Base-by-base conservation (phyloP, 768 basidiomycete species). In the Phaeotremella skinneri region DNA sequence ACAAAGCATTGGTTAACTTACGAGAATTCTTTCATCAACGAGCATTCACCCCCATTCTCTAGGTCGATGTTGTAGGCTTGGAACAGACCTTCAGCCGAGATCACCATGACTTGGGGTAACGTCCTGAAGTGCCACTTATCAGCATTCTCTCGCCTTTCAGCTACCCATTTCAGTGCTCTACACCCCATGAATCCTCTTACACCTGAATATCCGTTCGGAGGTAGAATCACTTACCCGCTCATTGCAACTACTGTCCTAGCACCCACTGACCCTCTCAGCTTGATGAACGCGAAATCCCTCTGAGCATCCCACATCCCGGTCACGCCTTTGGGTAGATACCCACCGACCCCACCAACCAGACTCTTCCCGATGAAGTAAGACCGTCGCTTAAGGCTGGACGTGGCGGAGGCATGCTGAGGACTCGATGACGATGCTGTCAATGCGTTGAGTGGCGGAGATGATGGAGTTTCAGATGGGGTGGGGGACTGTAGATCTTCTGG, bases 301-400 rank as follows among this genome's bases (percentile, higher is more conserved):
- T 90, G 83, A 0, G 96, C 96, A 68, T 98, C 96, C 92, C 93
- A 99, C 79, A 98, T 85, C 74, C 96, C 94, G 20, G 91, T 90
- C 47, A 98, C 77, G 0, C 90, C 87, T 64, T 87, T 88, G 0
- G 94, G 94, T 56, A 78, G 57, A 53, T 78, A 78, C 3, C 73
- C 72, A 2, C 73, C 75, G 32, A 76, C 72, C 6, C 74, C 72
- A 5, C 75, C 74, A 1, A 76, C 74, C 17, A 78, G 58, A 31
- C 70, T 72, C 62, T 76, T 76, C n/a, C 74, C 75, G 20, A 78
- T 59, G 42, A 68, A 63, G 45, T 71, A 69, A 4, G 73, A 75
- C 39, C 75, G 55, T 50, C 70, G 56, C 14, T 66, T 53, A 17
- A 78, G 51, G n/a, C 67, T 69, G 11, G 68, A 68, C 0, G 70